Evolutionary conservation across 1,139 yeast species (phyloP), one percentile per base, ranked within the genome.

Genomic region (Entelexis paramagnoliae): DNA sequence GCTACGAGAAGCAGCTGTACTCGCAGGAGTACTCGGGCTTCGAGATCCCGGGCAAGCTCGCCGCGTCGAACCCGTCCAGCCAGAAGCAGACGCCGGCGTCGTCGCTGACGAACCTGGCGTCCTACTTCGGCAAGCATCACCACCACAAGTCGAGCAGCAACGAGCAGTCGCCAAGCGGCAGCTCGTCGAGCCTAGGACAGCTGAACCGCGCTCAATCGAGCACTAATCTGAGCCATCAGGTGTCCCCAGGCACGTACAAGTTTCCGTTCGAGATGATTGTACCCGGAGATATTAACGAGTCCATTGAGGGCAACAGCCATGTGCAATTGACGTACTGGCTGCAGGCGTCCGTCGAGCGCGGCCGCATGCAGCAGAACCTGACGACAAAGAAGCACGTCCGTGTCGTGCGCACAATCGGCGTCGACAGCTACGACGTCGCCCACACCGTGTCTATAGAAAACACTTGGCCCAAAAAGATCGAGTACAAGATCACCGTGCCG

Each of bases 381-480:
- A 62, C 73, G n/a, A 74, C 88, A 26, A 81, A 79, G 60, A 85
- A 81, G 59, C 89, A 82, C 62, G 59, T 93, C 11, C 76, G 96
- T 55, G 81, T 93, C 14, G 79, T 91, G n/a, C 75, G 98, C 59
- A 91, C 98, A 0, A 69, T 89, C 53, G 81, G 95, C 0, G 78
- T 95, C 1, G 97, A 89, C 66, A 79, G 95, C 0, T 77, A 86
- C 1, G 98, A 93, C 63, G 72, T 89, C 43, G 76, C 93, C 0
- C 97, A 91, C 67, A 87, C 97, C 0, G 85, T 88, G 59, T 88
- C 95, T 0, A 95, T 91, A 22, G 96, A 88, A 63, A 91, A 91
- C 65, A 82, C 91, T 0, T 93, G 99, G 99, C 97, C 98, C 2
- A 72, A 79, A 46, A 91, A 91, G 66, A 86, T 91, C 46, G 97